Base-by-base conservation (phyloP, 495 filamentous ascomycete genomes). In the Aspergillus coremiiformis region DNA sequence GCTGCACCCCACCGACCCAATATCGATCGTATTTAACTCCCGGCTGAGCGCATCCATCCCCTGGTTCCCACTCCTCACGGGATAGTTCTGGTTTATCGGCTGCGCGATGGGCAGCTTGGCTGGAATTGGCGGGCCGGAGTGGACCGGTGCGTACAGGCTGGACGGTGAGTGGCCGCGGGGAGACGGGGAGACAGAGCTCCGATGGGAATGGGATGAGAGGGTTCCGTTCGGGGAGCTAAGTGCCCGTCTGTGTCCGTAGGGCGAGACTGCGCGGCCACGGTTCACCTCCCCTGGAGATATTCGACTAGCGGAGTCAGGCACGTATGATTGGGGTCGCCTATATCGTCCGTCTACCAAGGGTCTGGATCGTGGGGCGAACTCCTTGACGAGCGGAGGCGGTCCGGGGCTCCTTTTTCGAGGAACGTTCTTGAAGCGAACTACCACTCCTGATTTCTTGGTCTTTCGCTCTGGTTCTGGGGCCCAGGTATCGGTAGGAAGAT, bases 401-500 rank as follows among this genome's bases (percentile, higher is more conserved):
- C 12, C 30, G 4, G 33, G 43, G 20, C 54, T 30, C 15, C 14
- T 48, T 2, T 29, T 43, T 32, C 67, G 37, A 54, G 78, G 76
- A 1, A 64, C 58, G 42, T 73, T 67, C 44, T 73, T 72, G 61
- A 79, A 80, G 8, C 77, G 73, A 32, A 80, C 67, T 14, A 78
- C 73, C 1, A 80, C 71, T 37, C 79, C 77, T 7, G 80, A 72
- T 22, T 80, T 80, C 44, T 80, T 76, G 32, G 75, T 78, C 66
- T 89, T 93, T 21, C 77, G 75, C 59, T 96, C 92, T 0, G 92
- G 92, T 63, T 97, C 90, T 0, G 93, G 93, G 0, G 93, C 93
- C 87, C 90, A 97, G 4, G 84, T 88, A 32, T 91, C 85, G 41
- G 88, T 81, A 0, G 92, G 93, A 0, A 98, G 81, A 62, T 96